phyloP scores from a whole-genome alignment of 176 grass and related monocot species.

The Zea luxurians region DNA sequence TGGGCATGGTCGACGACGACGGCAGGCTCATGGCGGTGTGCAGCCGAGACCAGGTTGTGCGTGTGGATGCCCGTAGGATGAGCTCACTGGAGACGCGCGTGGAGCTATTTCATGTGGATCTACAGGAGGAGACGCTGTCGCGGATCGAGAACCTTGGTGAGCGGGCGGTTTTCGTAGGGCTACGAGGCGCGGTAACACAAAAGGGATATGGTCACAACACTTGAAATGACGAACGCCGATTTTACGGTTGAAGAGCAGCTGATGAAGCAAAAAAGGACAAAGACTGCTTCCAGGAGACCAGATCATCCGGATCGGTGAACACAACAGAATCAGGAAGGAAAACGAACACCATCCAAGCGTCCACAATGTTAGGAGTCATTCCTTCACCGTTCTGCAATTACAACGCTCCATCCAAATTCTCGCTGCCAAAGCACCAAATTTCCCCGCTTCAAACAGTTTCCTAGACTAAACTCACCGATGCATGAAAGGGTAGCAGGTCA shows the following conservation, averaged over 20 bases:
- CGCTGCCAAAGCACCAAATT: background rate
- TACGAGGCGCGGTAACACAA: too few species aligned
- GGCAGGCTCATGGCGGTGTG: too few species aligned
- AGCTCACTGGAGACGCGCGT: too few species aligned
- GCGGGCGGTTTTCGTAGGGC: too few species aligned
- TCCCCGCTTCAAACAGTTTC: background rate
- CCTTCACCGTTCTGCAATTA: constrained; percentile 3
- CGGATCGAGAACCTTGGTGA: too few species aligned
- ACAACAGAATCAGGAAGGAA: background rate
- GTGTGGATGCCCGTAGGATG: too few species aligned
- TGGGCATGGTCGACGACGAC: too few species aligned
- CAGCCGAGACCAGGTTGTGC: too few species aligned
- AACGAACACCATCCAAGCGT: background rate
- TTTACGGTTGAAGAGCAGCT: background rate
- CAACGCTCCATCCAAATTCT: background rate
- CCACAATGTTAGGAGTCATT: constrained; percentile 4
- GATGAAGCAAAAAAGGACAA: background rate
- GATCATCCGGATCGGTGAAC: background rate
- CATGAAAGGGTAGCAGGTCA: background rate
- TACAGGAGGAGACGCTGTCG: too few species aligned
- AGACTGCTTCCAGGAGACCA: background rate
- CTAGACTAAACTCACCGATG: background rate
- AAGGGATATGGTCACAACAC: background rate
- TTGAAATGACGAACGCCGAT: background rate
- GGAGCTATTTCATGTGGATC: too few species aligned